A percentile compares a stretch with the other conserved stretches of the same genome.
Conservation (phyloP, 768 basidiomycete genomes). For the Termitomyces sp. region DNA sequence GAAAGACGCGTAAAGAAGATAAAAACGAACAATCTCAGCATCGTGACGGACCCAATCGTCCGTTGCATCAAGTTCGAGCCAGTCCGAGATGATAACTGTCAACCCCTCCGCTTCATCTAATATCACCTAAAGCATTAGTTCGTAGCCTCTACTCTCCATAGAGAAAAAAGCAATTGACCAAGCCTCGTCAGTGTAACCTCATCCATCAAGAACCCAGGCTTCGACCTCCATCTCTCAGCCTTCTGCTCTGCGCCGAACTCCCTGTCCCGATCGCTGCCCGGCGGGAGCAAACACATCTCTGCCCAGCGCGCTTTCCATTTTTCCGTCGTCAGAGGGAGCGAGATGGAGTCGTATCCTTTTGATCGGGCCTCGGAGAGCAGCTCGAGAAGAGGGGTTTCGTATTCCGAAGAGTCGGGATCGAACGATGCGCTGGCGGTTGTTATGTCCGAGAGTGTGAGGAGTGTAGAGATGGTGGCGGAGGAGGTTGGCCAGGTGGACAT, state of each 20-base stretch:
- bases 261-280: constrained; percentile 32
- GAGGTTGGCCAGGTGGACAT: constrained; percentile 31
- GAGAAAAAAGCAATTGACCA: constrained; percentile 43
- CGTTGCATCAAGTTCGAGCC: constrained; percentile 89
- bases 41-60: constrained; percentile 96
- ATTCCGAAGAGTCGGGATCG: background rate
- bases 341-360: constrained; percentile 72
- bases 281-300: constrained; percentile 74
- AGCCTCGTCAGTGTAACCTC: constrained; percentile 88
- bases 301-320: constrained; percentile 88
- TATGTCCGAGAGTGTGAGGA: constrained; percentile 6
- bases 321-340: constrained; percentile 83
- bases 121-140: background rate
- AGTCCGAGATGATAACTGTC: constrained; percentile 80
- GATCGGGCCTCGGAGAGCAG: constrained; percentile 45
- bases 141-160: background rate
- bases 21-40: constrained; percentile 78
- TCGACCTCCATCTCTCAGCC: constrained; percentile 85
- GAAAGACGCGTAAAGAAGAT: background rate
- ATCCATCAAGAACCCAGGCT: constrained; percentile 69
- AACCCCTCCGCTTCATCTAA: constrained; percentile 71
- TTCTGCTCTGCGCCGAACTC: constrained; percentile 44
- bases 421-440: constrained; percentile 1
- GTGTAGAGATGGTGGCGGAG: constrained; percentile 17
- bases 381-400: constrained; percentile 45